phyloP scores from a whole-genome alignment of 139 green algal species.

The Chloropicon primus region DNA sequence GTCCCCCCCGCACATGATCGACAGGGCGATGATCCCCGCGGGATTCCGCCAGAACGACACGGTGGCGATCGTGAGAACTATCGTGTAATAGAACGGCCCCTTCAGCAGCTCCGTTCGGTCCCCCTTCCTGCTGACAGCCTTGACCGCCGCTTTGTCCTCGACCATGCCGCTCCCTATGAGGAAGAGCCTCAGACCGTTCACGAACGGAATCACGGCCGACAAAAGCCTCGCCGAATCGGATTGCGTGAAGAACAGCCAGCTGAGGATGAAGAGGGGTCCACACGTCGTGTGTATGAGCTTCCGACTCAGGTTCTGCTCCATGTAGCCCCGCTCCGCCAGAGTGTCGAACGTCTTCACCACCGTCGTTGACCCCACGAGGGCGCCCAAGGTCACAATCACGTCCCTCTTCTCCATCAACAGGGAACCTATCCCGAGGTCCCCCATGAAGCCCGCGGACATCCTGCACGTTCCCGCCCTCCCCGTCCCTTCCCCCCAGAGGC shows the following conservation, averaged over 20 bases:
- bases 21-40: background rate
- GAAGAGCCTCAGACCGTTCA: background rate
- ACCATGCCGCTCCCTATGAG: background rate
- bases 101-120: background rate
- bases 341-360: background rate
- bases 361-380: background rate
- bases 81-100: background rate
- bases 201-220: background rate
- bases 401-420: background rate
- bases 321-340: background rate
- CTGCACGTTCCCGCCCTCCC: too few relatives aligned
- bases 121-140: background rate
- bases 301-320: background rate
- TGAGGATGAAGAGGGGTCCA: background rate
- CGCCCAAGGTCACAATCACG: background rate
- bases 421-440: too few relatives aligned
- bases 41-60: background rate
- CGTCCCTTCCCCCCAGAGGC: too few relatives aligned
- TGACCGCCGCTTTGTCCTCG: background rate
- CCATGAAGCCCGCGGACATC: too few relatives aligned
- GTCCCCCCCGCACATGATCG: conserved; percentile 81
- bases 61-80: background rate
- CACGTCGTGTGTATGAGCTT: background rate
- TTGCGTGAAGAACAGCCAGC: background rate
- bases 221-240: background rate